Conservation (phyloP, 495 filamentous ascomycete genomes). For the Cercophora newfieldiana region DNA sequence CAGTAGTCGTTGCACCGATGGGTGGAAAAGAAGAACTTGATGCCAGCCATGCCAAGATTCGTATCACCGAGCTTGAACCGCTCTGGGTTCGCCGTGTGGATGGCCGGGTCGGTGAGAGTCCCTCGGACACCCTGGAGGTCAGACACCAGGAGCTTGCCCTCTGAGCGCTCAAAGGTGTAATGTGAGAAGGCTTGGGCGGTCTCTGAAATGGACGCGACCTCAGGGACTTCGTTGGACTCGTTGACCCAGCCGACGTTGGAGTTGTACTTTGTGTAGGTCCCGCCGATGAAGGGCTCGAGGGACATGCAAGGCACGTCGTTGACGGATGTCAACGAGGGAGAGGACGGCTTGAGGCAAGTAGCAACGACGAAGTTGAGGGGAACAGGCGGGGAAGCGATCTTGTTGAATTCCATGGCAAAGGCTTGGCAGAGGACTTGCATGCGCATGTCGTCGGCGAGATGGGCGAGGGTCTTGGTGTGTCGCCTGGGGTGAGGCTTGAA, state of each 20-base stretch:
- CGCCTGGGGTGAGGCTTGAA: conserved; percentile 18
- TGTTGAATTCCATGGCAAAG: conserved; percentile 45
- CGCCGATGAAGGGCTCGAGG: conserved; percentile 40
- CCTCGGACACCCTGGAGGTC: conserved; percentile 40
- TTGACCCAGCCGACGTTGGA: conserved; percentile 38
- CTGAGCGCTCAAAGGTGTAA: conserved; percentile 46
- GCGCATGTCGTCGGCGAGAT: conserved; percentile 39
- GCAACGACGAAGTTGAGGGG: conserved; percentile 39
- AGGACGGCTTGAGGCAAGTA: conserved; percentile 29
- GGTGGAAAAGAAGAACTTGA: conserved; percentile 42
- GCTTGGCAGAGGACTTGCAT: conserved; percentile 39
- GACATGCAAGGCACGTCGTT: conserved; percentile 15
- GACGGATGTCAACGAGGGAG: too few relatives aligned
- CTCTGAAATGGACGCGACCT: conserved; percentile 17
- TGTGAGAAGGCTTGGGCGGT: conserved; percentile 45
- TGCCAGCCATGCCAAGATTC: conserved; percentile 34
- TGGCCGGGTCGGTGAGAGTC: conserved; percentile 38
- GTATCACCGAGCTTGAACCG: conserved; percentile 32
- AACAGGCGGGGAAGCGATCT: conserved; percentile 18
- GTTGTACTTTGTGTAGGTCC: conserved; percentile 44
- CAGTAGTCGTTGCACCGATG: conserved; percentile 44
- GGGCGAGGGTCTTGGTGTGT: conserved; percentile 27
- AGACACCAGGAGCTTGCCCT: conserved; percentile 33
- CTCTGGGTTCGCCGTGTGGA: conserved; percentile 34
- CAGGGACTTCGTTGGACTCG: conserved; percentile 15